Percentiles rank a stretch among this genome's conserved stretches.
phyloP scores from a whole-genome alignment of 495 filamentous ascomycete genomes.

The Filosporella fistucella region DNA sequence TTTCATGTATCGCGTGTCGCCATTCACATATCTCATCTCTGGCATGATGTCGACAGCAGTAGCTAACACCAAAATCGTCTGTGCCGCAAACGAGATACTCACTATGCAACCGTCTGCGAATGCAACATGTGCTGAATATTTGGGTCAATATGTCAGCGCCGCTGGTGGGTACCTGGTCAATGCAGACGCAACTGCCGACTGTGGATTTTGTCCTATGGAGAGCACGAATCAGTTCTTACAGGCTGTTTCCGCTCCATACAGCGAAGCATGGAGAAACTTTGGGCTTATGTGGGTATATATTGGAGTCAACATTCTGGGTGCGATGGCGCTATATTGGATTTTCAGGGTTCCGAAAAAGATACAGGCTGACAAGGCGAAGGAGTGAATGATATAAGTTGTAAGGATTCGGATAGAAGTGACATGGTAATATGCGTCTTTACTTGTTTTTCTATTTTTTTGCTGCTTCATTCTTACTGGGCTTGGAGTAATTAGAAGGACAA shows the following conservation, averaged over 20 bases:
- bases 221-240: constrained; percentile 60
- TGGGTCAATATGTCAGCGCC: constrained; percentile 36
- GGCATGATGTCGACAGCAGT: constrained; percentile 57
- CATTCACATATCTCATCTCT: too few relatives aligned
- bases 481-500: too few relatives aligned
- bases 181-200: constrained; percentile 41
- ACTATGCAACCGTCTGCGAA: constrained; percentile 46
- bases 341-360: too few relatives aligned
- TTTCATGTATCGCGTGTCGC: constrained; percentile 77
- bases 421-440: too few relatives aligned
- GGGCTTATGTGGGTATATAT: constrained; percentile 56
- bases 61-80: constrained; percentile 52
- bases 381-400: too few relatives aligned
- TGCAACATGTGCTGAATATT: constrained; percentile 56
- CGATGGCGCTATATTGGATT: constrained; percentile 73
- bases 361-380: neutral
- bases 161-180: constrained; percentile 51
- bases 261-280: constrained; percentile 29
- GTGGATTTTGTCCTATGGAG: constrained; percentile 54
- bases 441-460: too few relatives aligned
- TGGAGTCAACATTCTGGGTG: constrained; percentile 69
- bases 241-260: constrained; percentile 41
- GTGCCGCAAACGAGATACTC: constrained; percentile 56
- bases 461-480: too few relatives aligned
- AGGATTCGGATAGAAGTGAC: too few relatives aligned